phyloP scores from a whole-genome alignment of 805 yeast species.

The baker's yeast (Saccharomyces cerevisiae) region DNA sequence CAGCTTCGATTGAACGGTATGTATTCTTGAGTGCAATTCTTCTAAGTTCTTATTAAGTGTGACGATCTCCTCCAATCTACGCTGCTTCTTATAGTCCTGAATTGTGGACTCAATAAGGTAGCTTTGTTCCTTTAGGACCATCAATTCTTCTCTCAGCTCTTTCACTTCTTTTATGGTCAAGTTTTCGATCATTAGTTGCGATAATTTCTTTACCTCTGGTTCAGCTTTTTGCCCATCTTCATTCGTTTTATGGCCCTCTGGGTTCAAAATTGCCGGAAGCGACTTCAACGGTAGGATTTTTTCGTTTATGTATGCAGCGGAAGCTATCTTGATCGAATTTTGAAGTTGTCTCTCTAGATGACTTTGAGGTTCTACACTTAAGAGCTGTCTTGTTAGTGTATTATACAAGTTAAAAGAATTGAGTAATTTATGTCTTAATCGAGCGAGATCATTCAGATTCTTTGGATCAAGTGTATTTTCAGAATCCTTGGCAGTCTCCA shows the following conservation, averaged over 20 bases:
- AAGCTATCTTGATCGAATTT: slow-evolving; percentile 47
- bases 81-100: slow-evolving; percentile 48
- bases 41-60: slow-evolving; percentile 48
- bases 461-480: slow-evolving; percentile 21
- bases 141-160: slow-evolving; percentile 58
- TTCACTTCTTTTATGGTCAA: slow-evolving; percentile 48
- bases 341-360: slow-evolving; percentile 41
- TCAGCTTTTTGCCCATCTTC: slow-evolving; percentile 6
- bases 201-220: slow-evolving; percentile 9
- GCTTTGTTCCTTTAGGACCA: slow-evolving; percentile 81
- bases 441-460: slow-evolving; percentile 32
- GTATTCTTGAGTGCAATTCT: slow-evolving; percentile 48
- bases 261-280: slow-evolving; percentile 34
- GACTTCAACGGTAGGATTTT: slow-evolving; percentile 57
- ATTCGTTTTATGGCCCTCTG: slow-evolving; percentile 21
- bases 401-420: slow-evolving; percentile 47
- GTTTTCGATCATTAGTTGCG: slow-evolving; percentile 24
- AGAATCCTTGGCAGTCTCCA: slow-evolving; percentile 28
- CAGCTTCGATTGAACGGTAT: slow-evolving; percentile 38
- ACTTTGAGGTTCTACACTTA: slow-evolving; percentile 29
- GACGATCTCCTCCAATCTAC: slow-evolving; percentile 70
- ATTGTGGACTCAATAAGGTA: slow-evolving; percentile 63
- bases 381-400: slow-evolving; percentile 37
- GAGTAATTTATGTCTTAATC: slow-evolving; percentile 38
- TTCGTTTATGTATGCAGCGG: slow-evolving; percentile 56